phyloP scores from a whole-genome alignment of 208 protist species.

The Willaertia magna region DNA sequence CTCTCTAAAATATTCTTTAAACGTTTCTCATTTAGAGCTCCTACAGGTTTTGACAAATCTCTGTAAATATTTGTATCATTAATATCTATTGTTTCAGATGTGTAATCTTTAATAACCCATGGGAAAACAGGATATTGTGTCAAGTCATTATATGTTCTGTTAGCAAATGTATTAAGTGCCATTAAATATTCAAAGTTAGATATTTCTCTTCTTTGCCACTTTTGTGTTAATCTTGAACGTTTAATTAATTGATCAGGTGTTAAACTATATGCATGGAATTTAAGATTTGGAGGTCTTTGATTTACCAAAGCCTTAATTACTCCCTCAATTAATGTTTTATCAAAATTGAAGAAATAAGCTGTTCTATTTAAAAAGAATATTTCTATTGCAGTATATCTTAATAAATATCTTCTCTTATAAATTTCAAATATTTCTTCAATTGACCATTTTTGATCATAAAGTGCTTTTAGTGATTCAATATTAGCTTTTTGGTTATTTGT shows the following conservation, averaged over 20 bases:
- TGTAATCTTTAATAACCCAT: constrained; percentile 53
- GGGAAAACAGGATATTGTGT: constrained; percentile 58
- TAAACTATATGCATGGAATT: background rate
- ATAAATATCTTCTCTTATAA: background rate
- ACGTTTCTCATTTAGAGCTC: constrained; percentile 66
- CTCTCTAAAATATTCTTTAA: constrained; percentile 51
- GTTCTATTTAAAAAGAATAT: background rate
- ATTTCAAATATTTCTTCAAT: background rate
- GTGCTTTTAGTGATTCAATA: background rate
- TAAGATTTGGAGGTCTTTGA: background rate
- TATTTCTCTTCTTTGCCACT: constrained; percentile 42
- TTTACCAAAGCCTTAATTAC: background rate
- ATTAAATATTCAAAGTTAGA: constrained; percentile 61
- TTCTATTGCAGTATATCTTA: background rate
- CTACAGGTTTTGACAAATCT: constrained; percentile 84
- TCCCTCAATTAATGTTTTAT: background rate
- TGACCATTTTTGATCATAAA: background rate
- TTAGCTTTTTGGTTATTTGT: background rate
- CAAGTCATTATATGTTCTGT: constrained; percentile 48
- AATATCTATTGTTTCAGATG: constrained; percentile 48
- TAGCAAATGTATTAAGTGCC: constrained; percentile 43
- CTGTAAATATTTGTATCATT: constrained; percentile 56
- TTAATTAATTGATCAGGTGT: background rate
- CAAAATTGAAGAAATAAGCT: constrained; percentile 4
- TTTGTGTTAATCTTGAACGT: constrained; percentile 7